phyloP scores from a whole-genome alignment of 805 yeast genomes.

The Metschnikowia amazonensis region DNA sequence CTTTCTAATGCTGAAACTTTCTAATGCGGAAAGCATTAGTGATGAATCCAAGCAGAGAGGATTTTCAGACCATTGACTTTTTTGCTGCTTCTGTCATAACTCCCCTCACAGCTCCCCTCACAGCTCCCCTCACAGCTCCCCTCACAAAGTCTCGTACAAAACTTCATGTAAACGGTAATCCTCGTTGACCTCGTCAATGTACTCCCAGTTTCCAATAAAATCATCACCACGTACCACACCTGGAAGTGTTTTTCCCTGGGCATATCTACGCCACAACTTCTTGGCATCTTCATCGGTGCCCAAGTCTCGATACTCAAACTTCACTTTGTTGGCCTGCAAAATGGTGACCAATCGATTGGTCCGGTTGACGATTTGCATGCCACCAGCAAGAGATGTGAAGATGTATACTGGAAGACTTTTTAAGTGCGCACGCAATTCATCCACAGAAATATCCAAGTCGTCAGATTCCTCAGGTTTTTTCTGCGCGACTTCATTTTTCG shows the following conservation, averaged over 20 bases:
- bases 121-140: too few species aligned
- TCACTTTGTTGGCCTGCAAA: conserved; percentile 66
- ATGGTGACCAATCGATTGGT: conserved; percentile 76
- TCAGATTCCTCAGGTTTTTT: conserved; percentile 19
- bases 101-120: too few species aligned
- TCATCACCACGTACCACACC: conserved; percentile 82
- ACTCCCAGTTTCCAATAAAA: conserved; percentile 80
- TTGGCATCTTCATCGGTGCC: conserved; percentile 88
- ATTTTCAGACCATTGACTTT: too few species aligned
- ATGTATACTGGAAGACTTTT: conserved; percentile 63
- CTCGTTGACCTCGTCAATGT: conserved; percentile 83
- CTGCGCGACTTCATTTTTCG: background rate
- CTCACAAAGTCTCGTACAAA: conserved; percentile 56
- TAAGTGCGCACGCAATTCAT: conserved; percentile 40
- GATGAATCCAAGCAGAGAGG: too few species aligned
- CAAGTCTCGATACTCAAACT: conserved; percentile 67
- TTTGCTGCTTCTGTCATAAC: too few species aligned
- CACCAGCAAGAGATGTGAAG: conserved; percentile 85
- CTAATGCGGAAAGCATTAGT: too few species aligned
- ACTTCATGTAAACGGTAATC: conserved; percentile 61
- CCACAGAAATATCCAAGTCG: conserved; percentile 36
- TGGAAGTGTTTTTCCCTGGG: conserved; percentile 72
- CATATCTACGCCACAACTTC: conserved; percentile 73
- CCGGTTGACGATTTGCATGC: conserved; percentile 70
- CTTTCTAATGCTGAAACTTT: too few species aligned